phyloP scores from a whole-genome alignment of 495 filamentous ascomycete genomes.

The Hamigera avellanea region DNA sequence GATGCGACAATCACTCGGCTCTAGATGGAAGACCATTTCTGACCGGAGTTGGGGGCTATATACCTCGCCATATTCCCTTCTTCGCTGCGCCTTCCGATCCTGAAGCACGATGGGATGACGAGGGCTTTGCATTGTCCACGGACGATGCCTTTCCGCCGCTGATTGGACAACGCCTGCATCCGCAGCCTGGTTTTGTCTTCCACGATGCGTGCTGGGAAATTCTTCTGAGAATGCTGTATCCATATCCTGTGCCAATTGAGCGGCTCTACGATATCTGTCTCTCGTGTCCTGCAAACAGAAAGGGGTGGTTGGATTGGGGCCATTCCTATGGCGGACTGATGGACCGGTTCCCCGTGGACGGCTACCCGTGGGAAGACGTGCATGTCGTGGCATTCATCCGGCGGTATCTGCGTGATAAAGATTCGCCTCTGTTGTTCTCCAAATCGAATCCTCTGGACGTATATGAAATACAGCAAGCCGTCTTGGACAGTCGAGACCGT shows the following conservation, averaged over 20 bases:
- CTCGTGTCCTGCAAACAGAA: background rate
- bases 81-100: background rate
- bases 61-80: background rate
- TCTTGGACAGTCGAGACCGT: background rate
- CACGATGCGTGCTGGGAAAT: constrained; percentile 5
- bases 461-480: background rate
- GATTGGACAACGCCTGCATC: background rate
- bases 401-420: constrained; percentile 1
- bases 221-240: background rate
- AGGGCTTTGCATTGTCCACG: background rate
- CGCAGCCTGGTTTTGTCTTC: constrained; percentile 4
- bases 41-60: background rate
- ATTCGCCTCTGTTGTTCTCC: background rate
- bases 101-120: background rate
- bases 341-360: background rate
- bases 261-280: constrained; percentile 5
- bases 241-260: constrained; percentile 2
- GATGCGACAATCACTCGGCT: constrained; percentile 2
- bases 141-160: constrained; percentile 3
- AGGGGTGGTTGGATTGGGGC: constrained; percentile 5
- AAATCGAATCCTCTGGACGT: constrained; percentile 1
- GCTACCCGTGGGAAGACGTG: constrained; percentile 5
- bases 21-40: constrained; percentile 3
- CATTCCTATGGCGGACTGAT: constrained; percentile 4
- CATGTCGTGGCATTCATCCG: background rate